Evolutionary conservation across 2,329 filamentous ascomycete genomes (phyloP), one percentile per base, ranked within the genome.

Genomic region (Magnaporthiopsis poae): DNA sequence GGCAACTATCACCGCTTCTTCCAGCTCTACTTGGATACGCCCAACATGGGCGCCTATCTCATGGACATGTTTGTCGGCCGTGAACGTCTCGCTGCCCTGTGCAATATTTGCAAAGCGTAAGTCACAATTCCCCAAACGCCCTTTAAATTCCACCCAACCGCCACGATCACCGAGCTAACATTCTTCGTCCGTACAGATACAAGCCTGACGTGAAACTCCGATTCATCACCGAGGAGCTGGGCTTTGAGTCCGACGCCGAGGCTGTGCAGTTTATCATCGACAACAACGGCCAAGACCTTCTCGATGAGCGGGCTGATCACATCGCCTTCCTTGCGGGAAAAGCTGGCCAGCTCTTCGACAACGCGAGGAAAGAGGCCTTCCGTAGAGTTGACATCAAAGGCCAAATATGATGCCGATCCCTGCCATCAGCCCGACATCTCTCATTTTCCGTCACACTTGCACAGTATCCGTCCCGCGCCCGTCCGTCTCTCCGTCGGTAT

Each of bases 41-140:
- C 92, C 64, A 96, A 96, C 74, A 96, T 99, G 93, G 94, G 95
- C 69, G 92, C 90, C 72, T 98, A 98, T 79, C 86, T 99, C 65
- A 96, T 99, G 91, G 95, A 99, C 81, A 97, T 96, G 91, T 98
- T 99, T 81, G 90, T 98, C 76, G 88, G 88, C 74, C 89, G 95
- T 75, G 94, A 99, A 81, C 91, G 95, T 73, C 86, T 99, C 71
- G 88, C 90, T 75, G 95, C 95, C 71, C 81, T 99, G 75, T 89
- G 92, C 77, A 91, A 89, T 76, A 95, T 99, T 72, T 96, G 92
- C 86, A 96, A 86, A 91, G 88, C 91, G 95, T 99, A 81, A 82
- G 94, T 87, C n/a, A 18, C 29, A 29, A 5, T 12, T 31, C 4
- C 25, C 25, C 52, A 21, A 27, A 9, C 29, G 1, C 11, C 8